Evolutionary conservation across 352 stramenopile genomes (phyloP), one percentile per base, ranked within the genome.

Genomic region (Pythium chondricola): DNA sequence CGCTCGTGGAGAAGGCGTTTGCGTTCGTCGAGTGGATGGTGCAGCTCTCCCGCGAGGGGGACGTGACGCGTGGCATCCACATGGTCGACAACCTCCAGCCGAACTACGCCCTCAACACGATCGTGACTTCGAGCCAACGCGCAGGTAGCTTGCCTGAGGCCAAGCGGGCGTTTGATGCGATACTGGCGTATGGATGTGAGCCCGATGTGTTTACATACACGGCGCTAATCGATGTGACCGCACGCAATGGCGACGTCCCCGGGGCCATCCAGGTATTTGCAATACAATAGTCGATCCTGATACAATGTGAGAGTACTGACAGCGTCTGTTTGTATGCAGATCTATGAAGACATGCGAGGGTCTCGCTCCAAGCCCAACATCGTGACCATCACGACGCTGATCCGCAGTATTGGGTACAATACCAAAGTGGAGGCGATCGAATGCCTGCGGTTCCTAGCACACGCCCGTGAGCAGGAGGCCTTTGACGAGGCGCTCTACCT

Each of bases 161-260:
- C 2, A 53, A 68, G 44, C 73, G 74, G 50, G 78, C 74, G 18
- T 90, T 90, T 36, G 58, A 80, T 11, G 36, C 83, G 46, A 43
- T 84, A 1, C 16, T 56, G 6, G 18, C 31, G 24, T 63, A 85
- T 52, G 70, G 72, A 13, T 90, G 76, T 47, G 64, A 77, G 43
- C 78, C 78, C 0, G 78, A 90, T 43, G 74, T 90, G 55, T 90
- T 90, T 59, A 83, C 78, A 29, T 87, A 87, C 60, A 90, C 78
- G 37, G 78, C 78, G 47, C 63, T 89, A n/a, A 87, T 89, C 43
- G 78, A 90, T 49, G 71, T 87, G 18, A 71, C 74, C 8, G 75
- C 73, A 10, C 63, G 78, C 17, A 72, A 52, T 26, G 61, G 69
- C 20, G 67, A 85, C 31, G 42, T 88, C 14, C 40, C 26, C 10